Evolutionary conservation across 257 asterid genomes (phyloP), one percentile per base, ranked within the genome.

Genomic region (Cynanchum wilfordii): DNA sequence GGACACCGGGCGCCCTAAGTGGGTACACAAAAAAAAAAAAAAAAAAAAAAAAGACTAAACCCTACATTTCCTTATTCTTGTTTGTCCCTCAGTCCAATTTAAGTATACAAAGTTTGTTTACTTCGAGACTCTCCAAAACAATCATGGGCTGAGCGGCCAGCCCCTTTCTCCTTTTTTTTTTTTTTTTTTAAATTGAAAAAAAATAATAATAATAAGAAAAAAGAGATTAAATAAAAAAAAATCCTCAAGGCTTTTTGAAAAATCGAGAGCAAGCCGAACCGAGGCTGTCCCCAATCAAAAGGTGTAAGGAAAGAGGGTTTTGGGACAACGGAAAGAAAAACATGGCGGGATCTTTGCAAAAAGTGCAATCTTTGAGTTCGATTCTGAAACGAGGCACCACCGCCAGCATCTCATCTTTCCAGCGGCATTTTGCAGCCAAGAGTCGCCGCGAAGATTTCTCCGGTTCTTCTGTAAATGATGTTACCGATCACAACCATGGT

Each of bases 401-500:
- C 47, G 47, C 47, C 47, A 42, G 11, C 47, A 42, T 36, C 40
- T 45, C 19, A 12, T 49, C 40, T 44, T 12, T 44, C 57, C 70
- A 36, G 63, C 71, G 75, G 33, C 42, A 44, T 10, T 63, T 63
- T 52, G 68, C 79, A 19, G 63, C 76, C 42, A 75, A 75, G 57
- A 38, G 73, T 50, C 69, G 62, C 15, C 70, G 55, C 54, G 33
- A 70, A 51, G 29, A 69, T 7, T 38, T 49, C 20, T 59, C 42
- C 36, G 30, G 52, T 33, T 45, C 73, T 33, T 45, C 73, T 38
- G 52, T 57, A 25, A 69, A 57, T 50, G 73, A 16, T 49, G 20
- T 54, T 54, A 47, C 51, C 15, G 44, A 51, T 49, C 58, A 24
- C 25, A 47, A 20, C 45, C 73, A 38, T 24, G 71, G 27, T 6